Evolutionary conservation across 1,284 basidiomycete genomes (phyloP).

Genomic region (Irpex sp.): DNA sequence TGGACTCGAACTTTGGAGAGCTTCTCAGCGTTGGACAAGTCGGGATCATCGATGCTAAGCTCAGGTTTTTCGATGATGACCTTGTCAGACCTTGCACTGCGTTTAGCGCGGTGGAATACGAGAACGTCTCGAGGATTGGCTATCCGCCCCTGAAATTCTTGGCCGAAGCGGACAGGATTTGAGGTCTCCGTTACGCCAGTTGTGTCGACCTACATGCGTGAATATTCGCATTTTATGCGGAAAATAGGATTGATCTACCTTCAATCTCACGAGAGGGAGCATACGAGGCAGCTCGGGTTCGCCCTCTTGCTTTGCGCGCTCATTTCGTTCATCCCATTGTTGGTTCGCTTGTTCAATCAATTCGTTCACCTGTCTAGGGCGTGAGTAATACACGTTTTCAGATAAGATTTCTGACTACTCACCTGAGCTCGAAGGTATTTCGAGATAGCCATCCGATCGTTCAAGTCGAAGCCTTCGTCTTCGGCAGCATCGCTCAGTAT

Average conservation of each 20-base stretch:
- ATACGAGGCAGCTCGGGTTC: constrained; percentile 64
- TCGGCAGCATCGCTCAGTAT: constrained; percentile 73
- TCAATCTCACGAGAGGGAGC: constrained; percentile 88
- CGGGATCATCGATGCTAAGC: constrained; percentile 72
- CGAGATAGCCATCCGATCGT: constrained; percentile 77
- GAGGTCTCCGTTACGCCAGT: constrained; percentile 86
- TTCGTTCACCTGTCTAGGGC: constrained; percentile 58
- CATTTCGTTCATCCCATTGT: constrained; percentile 80
- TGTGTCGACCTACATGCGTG: constrained; percentile 71
- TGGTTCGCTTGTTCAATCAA: constrained; percentile 76
- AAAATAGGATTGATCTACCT: constrained; percentile 39
- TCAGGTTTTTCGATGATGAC: constrained; percentile 67
- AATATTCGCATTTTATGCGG: neutral
- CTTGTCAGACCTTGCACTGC: constrained; percentile 45
- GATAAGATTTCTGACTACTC: constrained; percentile 11
- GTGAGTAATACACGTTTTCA: neutral
- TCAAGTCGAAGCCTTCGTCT: constrained; percentile 70
- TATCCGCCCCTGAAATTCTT: constrained; percentile 88
- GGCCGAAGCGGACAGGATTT: constrained; percentile 95
- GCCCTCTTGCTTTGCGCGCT: constrained; percentile 60
- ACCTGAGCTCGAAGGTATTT: constrained; percentile 78
- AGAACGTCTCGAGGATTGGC: constrained; percentile 95
- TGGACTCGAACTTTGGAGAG: constrained; percentile 67
- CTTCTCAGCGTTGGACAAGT: constrained; percentile 62
- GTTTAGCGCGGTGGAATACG: constrained; percentile 85